These are phyloP conservation scores for Kodamaea anthophila DNA, from an alignment of 1,139 yeast species.

Conservation along the genomic window DNA sequence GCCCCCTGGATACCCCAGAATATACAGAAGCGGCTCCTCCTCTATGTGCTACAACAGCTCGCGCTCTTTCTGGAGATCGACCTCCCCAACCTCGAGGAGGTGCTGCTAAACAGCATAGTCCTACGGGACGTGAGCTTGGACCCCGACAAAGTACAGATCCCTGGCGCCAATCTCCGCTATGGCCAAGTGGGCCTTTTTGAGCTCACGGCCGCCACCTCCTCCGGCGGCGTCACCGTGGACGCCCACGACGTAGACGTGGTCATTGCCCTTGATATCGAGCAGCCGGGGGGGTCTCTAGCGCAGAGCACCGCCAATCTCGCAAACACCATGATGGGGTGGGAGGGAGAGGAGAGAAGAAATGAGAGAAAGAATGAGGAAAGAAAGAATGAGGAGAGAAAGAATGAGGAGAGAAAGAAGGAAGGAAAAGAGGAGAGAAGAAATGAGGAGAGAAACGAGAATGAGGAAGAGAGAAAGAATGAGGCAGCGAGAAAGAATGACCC, in stretches of 20 bases:
- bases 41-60: conserved; percentile 74
- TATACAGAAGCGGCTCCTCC: conserved; percentile 71
- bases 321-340: conserved; percentile 38
- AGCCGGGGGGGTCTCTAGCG: conserved; percentile 43
- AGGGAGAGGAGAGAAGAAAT: conserved; percentile 1
- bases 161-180: conserved; percentile 59
- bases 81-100: conserved; percentile 69
- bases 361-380: neutral
- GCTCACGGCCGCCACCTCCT: conserved; percentile 15
- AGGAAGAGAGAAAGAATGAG: neutral
- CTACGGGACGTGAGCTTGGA: conserved; percentile 64
- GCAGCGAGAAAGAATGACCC: neutral
- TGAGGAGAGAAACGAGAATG: conserved; percentile 10
- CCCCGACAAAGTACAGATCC: conserved; percentile 61
- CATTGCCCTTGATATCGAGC: conserved; percentile 40
- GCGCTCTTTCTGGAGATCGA: conserved; percentile 81
- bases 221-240: conserved; percentile 55
- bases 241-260: conserved; percentile 54
- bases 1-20: conserved; percentile 81
- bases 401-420: neutral
- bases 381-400: conserved; percentile 1
- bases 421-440: conserved; percentile 8
- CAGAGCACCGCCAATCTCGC: conserved; percentile 66
- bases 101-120: conserved; percentile 52
- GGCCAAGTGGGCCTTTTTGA: conserved; percentile 57